phyloP scores from a whole-genome alignment of 78 protist genomes.

The Diacronema lutheri region DNA sequence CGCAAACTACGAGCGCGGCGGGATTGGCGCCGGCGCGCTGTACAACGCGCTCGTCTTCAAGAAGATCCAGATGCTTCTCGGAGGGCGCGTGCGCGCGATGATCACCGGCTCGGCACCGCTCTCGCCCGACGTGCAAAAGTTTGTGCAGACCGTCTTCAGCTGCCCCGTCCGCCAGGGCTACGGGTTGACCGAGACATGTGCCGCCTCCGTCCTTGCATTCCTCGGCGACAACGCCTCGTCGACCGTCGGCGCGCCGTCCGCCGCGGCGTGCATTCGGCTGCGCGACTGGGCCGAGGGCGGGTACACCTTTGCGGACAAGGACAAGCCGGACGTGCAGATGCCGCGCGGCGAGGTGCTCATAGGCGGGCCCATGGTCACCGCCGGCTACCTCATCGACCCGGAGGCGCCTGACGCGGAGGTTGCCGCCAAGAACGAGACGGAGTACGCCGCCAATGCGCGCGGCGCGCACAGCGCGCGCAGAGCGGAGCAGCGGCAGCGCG shows the following conservation, averaged over 20 bases:
- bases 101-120: constrained; percentile 92
- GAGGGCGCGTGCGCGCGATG: constrained; percentile 77
- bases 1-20: background rate
- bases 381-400: constrained; percentile 83
- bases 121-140: constrained; percentile 53
- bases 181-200: constrained; percentile 91
- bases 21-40: constrained; percentile 37
- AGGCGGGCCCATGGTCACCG: constrained; percentile 81
- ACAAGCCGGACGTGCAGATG: background rate
- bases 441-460: background rate
- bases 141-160: constrained; percentile 38
- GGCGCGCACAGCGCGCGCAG: too few relatives aligned
- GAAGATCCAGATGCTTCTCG: constrained; percentile 61
- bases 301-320: constrained; percentile 30
- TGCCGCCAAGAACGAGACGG: background rate
- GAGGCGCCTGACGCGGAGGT: constrained; percentile 79
- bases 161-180: constrained; percentile 81
- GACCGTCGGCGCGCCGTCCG: constrained; percentile 40
- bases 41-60: constrained; percentile 75
- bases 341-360: constrained; percentile 84
- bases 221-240: background rate
- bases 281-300: constrained; percentile 78
- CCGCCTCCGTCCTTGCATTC: constrained; percentile 52
- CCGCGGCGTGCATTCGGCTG: constrained; percentile 16
- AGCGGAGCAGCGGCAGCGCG: too few relatives aligned